These are phyloP conservation scores for Pilasporangium apinafurcum DNA, from an alignment of 352 stramenopile genomes.

Conservation along the genomic window DNA sequence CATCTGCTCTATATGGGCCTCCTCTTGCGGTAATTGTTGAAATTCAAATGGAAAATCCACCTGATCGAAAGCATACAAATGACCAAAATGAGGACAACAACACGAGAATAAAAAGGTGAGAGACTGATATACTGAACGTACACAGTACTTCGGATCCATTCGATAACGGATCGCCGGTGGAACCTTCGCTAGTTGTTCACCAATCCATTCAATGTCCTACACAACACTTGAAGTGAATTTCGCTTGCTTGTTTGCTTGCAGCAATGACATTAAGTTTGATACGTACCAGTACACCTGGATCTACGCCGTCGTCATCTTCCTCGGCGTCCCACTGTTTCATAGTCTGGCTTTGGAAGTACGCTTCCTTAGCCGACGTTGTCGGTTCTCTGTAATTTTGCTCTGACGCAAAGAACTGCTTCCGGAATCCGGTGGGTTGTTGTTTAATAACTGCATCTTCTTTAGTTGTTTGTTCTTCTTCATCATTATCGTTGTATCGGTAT, in stretches of 20 bases:
- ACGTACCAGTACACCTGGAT: constrained; percentile 33
- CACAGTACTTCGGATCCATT: constrained; percentile 73
- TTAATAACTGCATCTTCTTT: constrained; percentile 6
- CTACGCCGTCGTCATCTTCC: constrained; percentile 19
- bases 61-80: constrained; percentile 6
- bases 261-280: too few relatives aligned
- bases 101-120: not conserved
- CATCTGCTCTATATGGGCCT: constrained; percentile 2
- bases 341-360: constrained; percentile 53
- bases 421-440: constrained; percentile 1
- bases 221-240: too few relatives aligned
- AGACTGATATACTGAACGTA: constrained; percentile 28
- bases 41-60: constrained; percentile 31
- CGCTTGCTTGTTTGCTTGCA: too few relatives aligned
- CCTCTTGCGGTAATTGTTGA: constrained; percentile 6
- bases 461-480: constrained; percentile 12
- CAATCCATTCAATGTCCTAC: constrained; percentile 71
- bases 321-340: constrained; percentile 69
- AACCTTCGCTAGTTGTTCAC: constrained; percentile 38
- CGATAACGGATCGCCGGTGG: constrained; percentile 44
- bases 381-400: constrained; percentile 48
- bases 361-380: constrained; percentile 17
- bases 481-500: constrained; percentile 50
- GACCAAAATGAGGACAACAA: not conserved
- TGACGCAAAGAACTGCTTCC: constrained; percentile 54